Evolutionary conservation across 345 rosid species (phyloP), one percentile per base, ranked within the genome.

Genomic region (Lagerstroemia speciosa): DNA sequence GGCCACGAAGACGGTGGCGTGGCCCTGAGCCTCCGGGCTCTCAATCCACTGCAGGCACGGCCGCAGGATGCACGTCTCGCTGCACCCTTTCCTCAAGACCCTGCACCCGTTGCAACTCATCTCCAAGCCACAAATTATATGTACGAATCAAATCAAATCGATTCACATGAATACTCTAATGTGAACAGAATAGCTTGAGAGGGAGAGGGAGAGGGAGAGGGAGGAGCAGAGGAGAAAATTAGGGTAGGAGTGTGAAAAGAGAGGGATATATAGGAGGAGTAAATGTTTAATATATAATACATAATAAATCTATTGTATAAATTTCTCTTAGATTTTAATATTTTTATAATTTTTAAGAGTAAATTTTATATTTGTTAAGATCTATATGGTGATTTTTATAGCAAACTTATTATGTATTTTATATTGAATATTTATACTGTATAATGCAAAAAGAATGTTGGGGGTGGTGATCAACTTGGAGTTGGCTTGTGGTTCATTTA

Each of bases 101-200:
- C 97, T 79, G 79, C 97, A 94, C 0, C 99, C 99, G 83, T 89
- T 94, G 90, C 99, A 94, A 58, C 99, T 94, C 99, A 94, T 93
- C 27, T 16, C 48, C 68, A 1, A 17, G 52, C 52, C 5, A 4
- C 17, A 12, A 46, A 3, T 3, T 38, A 38, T 38, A 38, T 10
- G 41, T 38, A 4, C 10, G 10, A n/a, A n/a, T n/a, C 10, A 38
- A 10, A 10, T 38, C 41, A 10, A 38, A 4, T 10, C 10, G 41
- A 5, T 53, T 68, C 65, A 67, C 78, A 72, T 72, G 67, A 73
- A 73, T 45, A 40, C 4, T 14, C 11, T 53, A 1, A 29, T 9
- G 34, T 24, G 11, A 33, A 12, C 40, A 50, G 62, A 31, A 27
- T 34, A 10, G 60, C 77, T 81, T 77, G 67, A 57, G 43, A 62